These are phyloP conservation scores for Solanum boliviense DNA, from an alignment of 257 asterid species.

Conservation along the genomic window DNA sequence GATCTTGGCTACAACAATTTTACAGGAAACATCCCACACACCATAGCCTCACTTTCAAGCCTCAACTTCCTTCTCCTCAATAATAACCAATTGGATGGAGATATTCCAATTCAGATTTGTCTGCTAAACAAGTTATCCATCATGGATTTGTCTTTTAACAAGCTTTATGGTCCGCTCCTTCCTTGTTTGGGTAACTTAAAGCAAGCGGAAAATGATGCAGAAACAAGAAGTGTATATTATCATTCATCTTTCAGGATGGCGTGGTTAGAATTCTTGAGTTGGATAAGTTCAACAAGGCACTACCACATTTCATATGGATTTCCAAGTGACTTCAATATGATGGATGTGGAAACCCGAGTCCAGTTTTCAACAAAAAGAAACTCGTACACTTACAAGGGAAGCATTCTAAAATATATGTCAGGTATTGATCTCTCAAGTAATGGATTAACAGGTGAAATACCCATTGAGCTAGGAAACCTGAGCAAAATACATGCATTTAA, in stretches of 20 bases:
- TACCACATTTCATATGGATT: neutral
- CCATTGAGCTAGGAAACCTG: neutral
- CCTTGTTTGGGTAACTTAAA: neutral
- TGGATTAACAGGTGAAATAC: neutral
- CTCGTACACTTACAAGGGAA: neutral
- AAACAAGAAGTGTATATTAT: neutral
- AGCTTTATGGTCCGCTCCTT: neutral
- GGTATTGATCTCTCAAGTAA: slow-evolving; percentile 5
- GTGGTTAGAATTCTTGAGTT: neutral
- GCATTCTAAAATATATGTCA: neutral
- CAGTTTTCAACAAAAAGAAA: neutral
- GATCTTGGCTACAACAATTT: neutral
- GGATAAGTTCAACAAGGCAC: neutral
- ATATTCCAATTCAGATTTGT: neutral
- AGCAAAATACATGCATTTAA: neutral
- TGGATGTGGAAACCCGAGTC: neutral
- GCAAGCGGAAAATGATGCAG: neutral
- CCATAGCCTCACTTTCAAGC: neutral
- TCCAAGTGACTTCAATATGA: neutral
- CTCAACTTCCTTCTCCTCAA: neutral
- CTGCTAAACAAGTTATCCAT: neutral
- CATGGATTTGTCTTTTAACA: neutral
- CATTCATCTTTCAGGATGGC: neutral
- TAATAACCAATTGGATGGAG: neutral
- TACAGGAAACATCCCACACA: neutral